Conservation (phyloP, 257 asterid species). For the Nyctanthes arbortristis region DNA sequence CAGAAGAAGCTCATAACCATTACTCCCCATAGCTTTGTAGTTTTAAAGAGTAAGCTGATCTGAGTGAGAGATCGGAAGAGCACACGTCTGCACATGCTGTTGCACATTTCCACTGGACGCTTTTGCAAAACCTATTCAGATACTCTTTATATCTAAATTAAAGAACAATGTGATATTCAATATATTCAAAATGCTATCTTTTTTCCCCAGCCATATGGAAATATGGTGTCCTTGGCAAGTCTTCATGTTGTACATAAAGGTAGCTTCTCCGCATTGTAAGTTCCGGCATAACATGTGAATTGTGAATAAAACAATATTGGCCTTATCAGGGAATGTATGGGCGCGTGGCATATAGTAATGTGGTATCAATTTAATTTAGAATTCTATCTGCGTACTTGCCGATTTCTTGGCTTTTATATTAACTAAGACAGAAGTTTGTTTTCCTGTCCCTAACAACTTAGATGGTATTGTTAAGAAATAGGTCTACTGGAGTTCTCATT, state of each 20-base stretch:
- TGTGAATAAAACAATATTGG: slow-evolving; percentile 1
- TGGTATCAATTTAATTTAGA: not conserved
- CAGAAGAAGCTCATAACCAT: not conserved
- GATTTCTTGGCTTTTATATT: not conserved
- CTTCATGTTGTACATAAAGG: slow-evolving; percentile 5
- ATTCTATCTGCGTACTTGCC: not conserved
- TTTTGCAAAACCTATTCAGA: not conserved
- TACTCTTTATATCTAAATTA: not conserved
- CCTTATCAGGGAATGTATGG: slow-evolving; percentile 8
- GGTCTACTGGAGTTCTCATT: slow-evolving; percentile 5
- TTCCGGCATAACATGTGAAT: slow-evolving; percentile 6
- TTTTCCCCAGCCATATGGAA: too few species aligned
- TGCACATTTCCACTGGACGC: not conserved
- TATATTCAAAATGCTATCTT: not conserved
- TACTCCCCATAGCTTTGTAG: too few species aligned
- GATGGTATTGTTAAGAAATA: not conserved
- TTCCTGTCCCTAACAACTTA: not conserved
- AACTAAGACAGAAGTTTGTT: not conserved
- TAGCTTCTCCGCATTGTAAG: slow-evolving; percentile 2
- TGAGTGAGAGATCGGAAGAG: too few species aligned
- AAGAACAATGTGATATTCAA: slow-evolving; percentile 1
- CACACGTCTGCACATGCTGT: not conserved
- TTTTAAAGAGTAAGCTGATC: not conserved
- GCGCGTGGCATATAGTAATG: not conserved
- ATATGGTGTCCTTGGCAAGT: too few species aligned